Evolutionary conservation across 2,329 filamentous ascomycete species (phyloP).

Genomic region (Trichoderma atrobrunneum): DNA sequence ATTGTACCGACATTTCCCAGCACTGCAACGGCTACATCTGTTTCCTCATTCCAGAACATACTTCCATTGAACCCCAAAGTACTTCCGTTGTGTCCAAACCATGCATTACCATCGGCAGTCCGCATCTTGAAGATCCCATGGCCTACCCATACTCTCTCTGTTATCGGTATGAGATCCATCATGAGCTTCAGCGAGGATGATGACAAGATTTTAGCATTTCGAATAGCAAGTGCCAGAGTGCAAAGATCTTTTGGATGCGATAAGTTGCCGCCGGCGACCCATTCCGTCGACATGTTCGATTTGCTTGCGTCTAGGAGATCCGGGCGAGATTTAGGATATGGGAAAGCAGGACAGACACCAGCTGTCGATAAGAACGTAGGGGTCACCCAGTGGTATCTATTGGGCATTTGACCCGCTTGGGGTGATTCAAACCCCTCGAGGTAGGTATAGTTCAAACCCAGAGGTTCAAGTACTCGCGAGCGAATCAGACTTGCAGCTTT

Average conservation of each 20-base stretch:
- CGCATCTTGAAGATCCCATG: neutral
- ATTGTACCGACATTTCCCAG: neutral
- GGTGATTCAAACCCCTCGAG: neutral
- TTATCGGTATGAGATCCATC: neutral
- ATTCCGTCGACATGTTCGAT: neutral
- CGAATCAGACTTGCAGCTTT: neutral
- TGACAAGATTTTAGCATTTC: neutral
- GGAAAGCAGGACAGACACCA: neutral
- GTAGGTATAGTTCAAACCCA: neutral
- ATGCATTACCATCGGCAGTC: neutral
- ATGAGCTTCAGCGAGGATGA: neutral
- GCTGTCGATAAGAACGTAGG: neutral
- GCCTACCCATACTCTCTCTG: neutral
- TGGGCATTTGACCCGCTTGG: neutral
- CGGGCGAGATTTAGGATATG: neutral
- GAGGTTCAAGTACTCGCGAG: neutral
- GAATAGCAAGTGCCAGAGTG: neutral
- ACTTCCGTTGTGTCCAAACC: neutral
- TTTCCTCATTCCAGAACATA: neutral
- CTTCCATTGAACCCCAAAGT: neutral
- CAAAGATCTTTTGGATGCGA: neutral
- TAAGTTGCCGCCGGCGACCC: neutral
- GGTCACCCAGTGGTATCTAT: neutral
- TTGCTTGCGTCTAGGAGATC: neutral
- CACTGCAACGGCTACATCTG: neutral